Evolutionary conservation across 345 rosid species (phyloP).

Genomic region (Ricinus communis): DNA sequence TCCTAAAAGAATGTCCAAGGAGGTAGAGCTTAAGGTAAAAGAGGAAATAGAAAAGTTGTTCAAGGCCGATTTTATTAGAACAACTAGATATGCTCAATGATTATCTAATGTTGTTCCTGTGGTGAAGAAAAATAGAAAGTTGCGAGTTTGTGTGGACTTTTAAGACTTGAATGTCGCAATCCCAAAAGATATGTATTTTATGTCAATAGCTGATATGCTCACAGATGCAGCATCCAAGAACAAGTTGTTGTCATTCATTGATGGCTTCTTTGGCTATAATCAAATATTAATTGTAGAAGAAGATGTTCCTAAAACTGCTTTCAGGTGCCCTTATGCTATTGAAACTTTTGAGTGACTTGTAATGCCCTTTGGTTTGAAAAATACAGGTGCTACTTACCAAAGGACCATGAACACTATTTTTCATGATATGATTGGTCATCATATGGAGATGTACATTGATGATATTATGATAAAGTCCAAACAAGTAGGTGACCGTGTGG

Average conservation of each 20-base stretch:
- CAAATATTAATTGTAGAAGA: background rate
- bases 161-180: background rate
- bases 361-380: background rate
- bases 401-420: background rate
- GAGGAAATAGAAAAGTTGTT: background rate
- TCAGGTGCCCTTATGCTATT: background rate
- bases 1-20: background rate
- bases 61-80: background rate
- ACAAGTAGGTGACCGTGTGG: background rate
- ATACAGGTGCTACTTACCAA: conserved; percentile 1
- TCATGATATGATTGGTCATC: background rate
- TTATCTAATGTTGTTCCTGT: background rate
- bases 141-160: background rate
- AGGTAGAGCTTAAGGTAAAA: background rate
- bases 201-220: background rate
- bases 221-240: background rate
- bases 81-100: background rate
- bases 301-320: background rate
- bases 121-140: background rate
- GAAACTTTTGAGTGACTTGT: background rate
- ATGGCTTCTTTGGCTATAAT: background rate
- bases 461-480: background rate
- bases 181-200: background rate
- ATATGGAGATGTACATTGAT: conserved; percentile 11
- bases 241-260: background rate